Evolutionary conservation across 176 grass and related monocot species (phyloP).

Genomic region (Triticum urartu): DNA sequence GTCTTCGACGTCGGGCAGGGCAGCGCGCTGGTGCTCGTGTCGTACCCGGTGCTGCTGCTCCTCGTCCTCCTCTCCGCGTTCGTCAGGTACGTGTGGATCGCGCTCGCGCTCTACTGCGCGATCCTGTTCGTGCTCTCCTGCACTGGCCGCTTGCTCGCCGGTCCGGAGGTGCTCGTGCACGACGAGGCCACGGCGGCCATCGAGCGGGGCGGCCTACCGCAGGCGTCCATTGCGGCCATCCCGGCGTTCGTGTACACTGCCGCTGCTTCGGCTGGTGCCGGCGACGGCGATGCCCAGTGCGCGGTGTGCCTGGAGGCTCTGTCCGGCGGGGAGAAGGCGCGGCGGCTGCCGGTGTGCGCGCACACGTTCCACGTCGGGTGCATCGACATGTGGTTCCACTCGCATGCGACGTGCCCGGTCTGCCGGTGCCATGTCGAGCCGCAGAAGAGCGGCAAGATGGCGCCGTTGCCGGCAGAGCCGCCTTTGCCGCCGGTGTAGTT

Average conservation of each 20-base stretch:
- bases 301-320: slow-evolving; percentile 58
- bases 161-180: neutral
- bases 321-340: slow-evolving; percentile 26
- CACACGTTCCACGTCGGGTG: slow-evolving; percentile 70
- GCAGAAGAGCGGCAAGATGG: neutral
- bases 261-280: neutral
- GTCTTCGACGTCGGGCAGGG: neutral
- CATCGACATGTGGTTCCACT: slow-evolving; percentile 63
- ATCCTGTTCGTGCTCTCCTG: slow-evolving; percentile 15
- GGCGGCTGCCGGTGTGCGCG: slow-evolving; percentile 46
- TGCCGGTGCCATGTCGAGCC: slow-evolving; percentile 49
- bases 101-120: slow-evolving; percentile 37
- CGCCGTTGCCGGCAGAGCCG: neutral
- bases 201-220: slow-evolving; percentile 11
- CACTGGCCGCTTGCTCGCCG: neutral
- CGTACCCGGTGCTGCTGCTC: slow-evolving; percentile 41
- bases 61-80: slow-evolving; percentile 43
- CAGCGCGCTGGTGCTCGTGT: slow-evolving; percentile 25
- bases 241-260: slow-evolving; percentile 19
- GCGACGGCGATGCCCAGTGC: slow-evolving; percentile 23
- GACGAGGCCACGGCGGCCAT: neutral
- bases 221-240: slow-evolving; percentile 11
- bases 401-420: slow-evolving; percentile 56
- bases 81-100: slow-evolving; percentile 44
- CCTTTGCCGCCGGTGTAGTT: slow-evolving; percentile 24